Evolutionary conservation across 164 flowering plant genomes (phyloP).

Genomic region (Umbilicus rupestris): DNA sequence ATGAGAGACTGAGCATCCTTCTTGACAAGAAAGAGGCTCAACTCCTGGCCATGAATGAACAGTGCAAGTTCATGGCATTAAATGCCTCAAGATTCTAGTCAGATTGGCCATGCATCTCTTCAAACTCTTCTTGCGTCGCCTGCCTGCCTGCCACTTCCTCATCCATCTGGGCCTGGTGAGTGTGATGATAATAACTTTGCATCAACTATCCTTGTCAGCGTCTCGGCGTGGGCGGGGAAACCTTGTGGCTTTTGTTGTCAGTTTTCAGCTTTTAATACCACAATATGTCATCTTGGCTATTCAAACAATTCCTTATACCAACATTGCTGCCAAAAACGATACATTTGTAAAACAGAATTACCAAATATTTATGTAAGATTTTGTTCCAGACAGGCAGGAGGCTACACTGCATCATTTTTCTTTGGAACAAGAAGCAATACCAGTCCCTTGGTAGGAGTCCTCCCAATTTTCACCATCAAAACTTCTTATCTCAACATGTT

Average conservation of each 20-base stretch:
- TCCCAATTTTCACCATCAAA: conserved; percentile 84
- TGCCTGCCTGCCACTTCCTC: too few relatives aligned
- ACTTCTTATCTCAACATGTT: conserved; percentile 52
- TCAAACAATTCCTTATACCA: not conserved
- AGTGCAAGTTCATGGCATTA: conserved; percentile 88
- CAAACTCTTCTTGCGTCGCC: too few relatives aligned
- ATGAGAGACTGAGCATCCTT: conserved; percentile 65
- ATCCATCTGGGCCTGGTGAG: too few relatives aligned
- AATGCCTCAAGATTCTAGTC: conserved; percentile 35
- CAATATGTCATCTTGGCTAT: not conserved
- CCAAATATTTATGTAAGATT: not conserved
- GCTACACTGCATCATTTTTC: not conserved
- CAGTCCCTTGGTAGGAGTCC: conserved; percentile 25
- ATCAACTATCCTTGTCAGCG: too few relatives aligned
- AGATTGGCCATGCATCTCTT: too few relatives aligned
- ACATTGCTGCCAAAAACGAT: not conserved
- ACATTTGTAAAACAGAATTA: not conserved
- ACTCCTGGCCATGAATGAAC: conserved; percentile 92
- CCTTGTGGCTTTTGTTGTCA: not conserved
- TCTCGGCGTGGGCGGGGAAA: too few relatives aligned
- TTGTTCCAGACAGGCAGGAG: not conserved
- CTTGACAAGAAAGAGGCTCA: conserved; percentile 99
- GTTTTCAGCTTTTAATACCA: not conserved
- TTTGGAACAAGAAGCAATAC: conserved; percentile 54
- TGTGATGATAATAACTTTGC: too few relatives aligned